Percentiles rank a stretch among this genome's conserved stretches.
Evolutionary conservation across 2,329 filamentous ascomycete genomes (phyloP).

Genomic region (Orbilia oligospora): DNA sequence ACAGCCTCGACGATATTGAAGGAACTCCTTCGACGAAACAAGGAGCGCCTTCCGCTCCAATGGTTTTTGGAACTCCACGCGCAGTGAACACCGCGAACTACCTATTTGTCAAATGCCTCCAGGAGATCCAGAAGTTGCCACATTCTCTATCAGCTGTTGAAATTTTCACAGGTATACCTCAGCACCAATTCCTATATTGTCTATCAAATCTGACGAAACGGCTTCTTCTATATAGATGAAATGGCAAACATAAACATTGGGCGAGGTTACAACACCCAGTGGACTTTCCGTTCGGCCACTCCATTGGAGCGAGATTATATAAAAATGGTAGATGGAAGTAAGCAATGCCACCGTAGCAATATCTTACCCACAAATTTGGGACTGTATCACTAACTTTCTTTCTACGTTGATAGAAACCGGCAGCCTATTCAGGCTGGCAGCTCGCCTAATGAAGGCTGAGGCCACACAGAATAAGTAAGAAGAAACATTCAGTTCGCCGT

Average conservation of each 20-base stretch:
- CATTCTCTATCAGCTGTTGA: constrained; percentile 15
- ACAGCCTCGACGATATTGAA: constrained; percentile 31
- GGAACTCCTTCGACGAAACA: constrained; percentile 6
- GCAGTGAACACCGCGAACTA: constrained; percentile 35
- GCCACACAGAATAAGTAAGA: constrained; percentile 34
- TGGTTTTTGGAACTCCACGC: constrained; percentile 35
- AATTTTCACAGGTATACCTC: constrained; percentile 24
- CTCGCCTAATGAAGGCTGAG: constrained; percentile 28
- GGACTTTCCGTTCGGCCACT: constrained; percentile 6
- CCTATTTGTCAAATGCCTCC: constrained; percentile 27
- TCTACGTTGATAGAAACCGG: constrained; percentile 22
- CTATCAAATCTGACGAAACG: not conserved
- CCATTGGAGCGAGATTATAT: constrained; percentile 38
- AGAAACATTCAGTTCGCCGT: not conserved
- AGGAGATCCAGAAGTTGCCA: constrained; percentile 23
- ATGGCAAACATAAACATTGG: constrained; percentile 23
- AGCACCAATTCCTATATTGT: not conserved
- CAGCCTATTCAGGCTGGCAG: constrained; percentile 25
- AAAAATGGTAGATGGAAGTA: constrained; percentile 41
- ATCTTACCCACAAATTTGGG: not conserved
- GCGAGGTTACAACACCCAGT: constrained; percentile 18
- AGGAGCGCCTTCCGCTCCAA: constrained; percentile 18
- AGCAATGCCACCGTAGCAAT: constrained; percentile 19
- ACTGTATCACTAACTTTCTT: constrained; percentile 4
- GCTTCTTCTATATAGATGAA: constrained; percentile 21